Evolutionary conservation across 2,329 filamentous ascomycete genomes (phyloP).

Genomic region (Hypoxylon sp.): DNA sequence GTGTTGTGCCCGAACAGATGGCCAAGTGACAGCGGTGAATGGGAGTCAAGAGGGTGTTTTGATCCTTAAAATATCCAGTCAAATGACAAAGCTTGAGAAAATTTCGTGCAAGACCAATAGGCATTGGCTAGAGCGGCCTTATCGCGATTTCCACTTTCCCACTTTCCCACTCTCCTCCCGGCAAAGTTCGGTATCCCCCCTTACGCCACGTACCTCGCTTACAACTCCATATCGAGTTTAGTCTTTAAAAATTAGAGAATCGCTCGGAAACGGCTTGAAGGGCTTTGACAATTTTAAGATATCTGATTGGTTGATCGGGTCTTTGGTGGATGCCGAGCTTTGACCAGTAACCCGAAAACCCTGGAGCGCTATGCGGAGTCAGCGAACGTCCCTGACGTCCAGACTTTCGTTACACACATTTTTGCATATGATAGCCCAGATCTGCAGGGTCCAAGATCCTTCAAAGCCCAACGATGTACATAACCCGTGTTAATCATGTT

Average conservation of each 20-base stretch:
- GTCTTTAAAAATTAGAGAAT: slow-evolving; percentile 44
- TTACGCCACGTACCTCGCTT: slow-evolving; percentile 19
- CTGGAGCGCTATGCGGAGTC: slow-evolving; percentile 40
- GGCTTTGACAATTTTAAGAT: neutral
- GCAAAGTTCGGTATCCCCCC: slow-evolving; percentile 36
- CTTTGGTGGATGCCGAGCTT: slow-evolving; percentile 37
- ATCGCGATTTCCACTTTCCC: slow-evolving; percentile 39
- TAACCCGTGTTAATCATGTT: slow-evolving; percentile 9
- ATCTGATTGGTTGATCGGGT: slow-evolving; percentile 41
- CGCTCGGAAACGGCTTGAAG: slow-evolving; percentile 38
- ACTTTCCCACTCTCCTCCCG: slow-evolving; percentile 36
- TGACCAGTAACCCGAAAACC: slow-evolving; percentile 37
- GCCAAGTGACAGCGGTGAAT: slow-evolving; percentile 14
- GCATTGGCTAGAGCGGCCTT: slow-evolving; percentile 33
- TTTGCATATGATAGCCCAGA: slow-evolving; percentile 39
- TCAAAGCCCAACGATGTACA: slow-evolving; percentile 1
- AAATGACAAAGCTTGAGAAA: slow-evolving; percentile 38
- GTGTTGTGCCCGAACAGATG: slow-evolving; percentile 21
- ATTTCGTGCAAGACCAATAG: slow-evolving; percentile 42
- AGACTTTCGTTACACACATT: slow-evolving; percentile 28
- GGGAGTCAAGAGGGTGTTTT: slow-evolving; percentile 24
- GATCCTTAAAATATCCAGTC: slow-evolving; percentile 32
- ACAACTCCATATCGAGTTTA: slow-evolving; percentile 33
- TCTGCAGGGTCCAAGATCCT: slow-evolving; percentile 45
- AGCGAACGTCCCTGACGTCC: slow-evolving; percentile 27